Percentiles rank a stretch among this genome's conserved stretches.
phyloP scores from a whole-genome alignment of 345 rosid species.

The Acer negundo region DNA sequence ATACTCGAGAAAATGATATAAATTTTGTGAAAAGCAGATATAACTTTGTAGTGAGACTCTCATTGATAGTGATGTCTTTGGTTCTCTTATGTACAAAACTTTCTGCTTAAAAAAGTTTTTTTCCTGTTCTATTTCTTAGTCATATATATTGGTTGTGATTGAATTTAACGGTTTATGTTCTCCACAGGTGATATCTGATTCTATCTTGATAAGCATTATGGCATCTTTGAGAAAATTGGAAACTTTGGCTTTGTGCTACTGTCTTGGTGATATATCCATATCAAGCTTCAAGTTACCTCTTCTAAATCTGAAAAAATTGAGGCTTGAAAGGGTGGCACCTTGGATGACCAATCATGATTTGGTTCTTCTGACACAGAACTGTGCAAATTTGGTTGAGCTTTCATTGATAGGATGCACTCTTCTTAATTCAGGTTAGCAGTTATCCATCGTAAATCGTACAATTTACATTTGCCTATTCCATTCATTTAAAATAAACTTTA shows the following conservation, averaged over 20 bases:
- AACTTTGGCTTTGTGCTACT: conserved; percentile 61
- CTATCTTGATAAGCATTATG: conserved; percentile 40
- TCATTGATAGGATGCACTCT: conserved; percentile 61
- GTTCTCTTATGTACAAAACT: background rate
- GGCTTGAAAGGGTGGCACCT: conserved; percentile 73
- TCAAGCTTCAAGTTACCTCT: conserved; percentile 45
- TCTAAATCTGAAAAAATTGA: conserved; percentile 56
- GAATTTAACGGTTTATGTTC: conserved; percentile 3
- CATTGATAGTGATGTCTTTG: background rate
- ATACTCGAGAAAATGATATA: background rate
- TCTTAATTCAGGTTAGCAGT: conserved; percentile 56
- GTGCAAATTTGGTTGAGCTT: conserved; percentile 56
- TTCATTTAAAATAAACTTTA: background rate
- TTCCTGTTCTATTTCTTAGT: background rate
- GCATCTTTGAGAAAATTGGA: conserved; percentile 48
- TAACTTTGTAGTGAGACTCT: background rate
- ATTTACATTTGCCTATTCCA: background rate
- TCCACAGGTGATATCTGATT: conserved; percentile 65
- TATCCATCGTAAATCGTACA: conserved; percentile 6
- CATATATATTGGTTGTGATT: background rate
- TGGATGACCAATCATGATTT: conserved; percentile 74
- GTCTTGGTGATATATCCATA: conserved; percentile 76
- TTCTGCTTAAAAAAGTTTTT: background rate
- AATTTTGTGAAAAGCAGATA: background rate
- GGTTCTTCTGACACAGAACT: conserved; percentile 55